A percentile compares a stretch with the other conserved stretches of the same genome.
Evolutionary conservation across 1,284 basidiomycete genomes (phyloP).

Genomic region (Amylostereum chailletii): DNA sequence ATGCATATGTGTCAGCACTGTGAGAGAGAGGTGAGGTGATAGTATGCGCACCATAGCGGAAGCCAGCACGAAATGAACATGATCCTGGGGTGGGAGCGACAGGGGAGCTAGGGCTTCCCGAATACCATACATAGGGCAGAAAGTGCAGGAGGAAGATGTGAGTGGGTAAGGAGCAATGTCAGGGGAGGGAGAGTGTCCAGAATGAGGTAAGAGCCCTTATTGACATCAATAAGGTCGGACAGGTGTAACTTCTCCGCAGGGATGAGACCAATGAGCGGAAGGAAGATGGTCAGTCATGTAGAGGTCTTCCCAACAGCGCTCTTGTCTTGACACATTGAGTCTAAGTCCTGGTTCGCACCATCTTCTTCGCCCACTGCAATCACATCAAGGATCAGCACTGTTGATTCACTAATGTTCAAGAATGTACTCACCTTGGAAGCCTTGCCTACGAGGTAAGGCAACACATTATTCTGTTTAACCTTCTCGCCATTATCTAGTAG

Average conservation of each 20-base stretch:
- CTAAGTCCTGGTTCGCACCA: slow-evolving; percentile 88
- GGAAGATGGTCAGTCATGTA: slow-evolving; percentile 96
- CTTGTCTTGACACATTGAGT: slow-evolving; percentile 94
- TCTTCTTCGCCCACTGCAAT: slow-evolving; percentile 91
- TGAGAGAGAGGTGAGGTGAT: too few relatives aligned
- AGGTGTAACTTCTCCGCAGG: slow-evolving; percentile 86
- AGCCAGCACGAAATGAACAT: too few relatives aligned
- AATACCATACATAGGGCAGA: too few relatives aligned
- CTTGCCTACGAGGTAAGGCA: slow-evolving; percentile 97
- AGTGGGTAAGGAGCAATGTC: too few relatives aligned
- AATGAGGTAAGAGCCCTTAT: slow-evolving; percentile 99
- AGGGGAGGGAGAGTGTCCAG: slow-evolving; percentile 70
- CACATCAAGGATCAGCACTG: slow-evolving; percentile 74
- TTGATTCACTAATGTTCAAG: background rate
- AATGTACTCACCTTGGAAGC: slow-evolving; percentile 75
- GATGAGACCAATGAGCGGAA: slow-evolving; percentile 96
- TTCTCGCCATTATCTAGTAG: slow-evolving; percentile 95
- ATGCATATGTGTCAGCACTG: too few relatives aligned
- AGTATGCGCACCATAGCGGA: too few relatives aligned
- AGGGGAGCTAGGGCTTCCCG: too few relatives aligned
- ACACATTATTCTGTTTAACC: slow-evolving; percentile 98
- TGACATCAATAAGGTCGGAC: slow-evolving; percentile 94
- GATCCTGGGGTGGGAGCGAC: too few relatives aligned
- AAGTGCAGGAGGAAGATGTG: too few relatives aligned
- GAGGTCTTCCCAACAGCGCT: slow-evolving; percentile 99